Percentiles rank a stretch among this genome's conserved stretches.
phyloP scores from a whole-genome alignment of 2,329 filamentous ascomycete species.

The Arthrobotrys musiformis region DNA sequence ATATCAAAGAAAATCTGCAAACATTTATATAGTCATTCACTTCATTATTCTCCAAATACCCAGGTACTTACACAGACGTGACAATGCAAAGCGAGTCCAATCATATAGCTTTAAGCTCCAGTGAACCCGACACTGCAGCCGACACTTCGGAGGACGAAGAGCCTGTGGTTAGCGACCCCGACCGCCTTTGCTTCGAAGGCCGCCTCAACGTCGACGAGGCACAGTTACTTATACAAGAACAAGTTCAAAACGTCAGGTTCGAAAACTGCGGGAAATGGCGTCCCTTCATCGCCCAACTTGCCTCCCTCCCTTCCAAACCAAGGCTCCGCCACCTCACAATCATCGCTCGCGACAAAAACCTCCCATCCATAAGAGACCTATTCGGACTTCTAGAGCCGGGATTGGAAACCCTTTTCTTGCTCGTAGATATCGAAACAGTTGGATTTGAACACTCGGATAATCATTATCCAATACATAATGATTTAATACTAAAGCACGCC shows the following conservation, averaged over 20 bases:
- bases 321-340: not conserved
- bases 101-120: too few species aligned
- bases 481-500: not conserved
- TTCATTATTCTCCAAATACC: too few species aligned
- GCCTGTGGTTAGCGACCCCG: too few species aligned
- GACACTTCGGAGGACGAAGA: too few species aligned
- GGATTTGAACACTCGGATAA: not conserved
- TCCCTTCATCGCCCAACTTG: not conserved
- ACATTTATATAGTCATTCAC: too few species aligned
- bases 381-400: not conserved
- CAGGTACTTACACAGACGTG: too few species aligned
- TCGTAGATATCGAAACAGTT: not conserved
- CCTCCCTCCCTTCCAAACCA: not conserved
- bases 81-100: too few species aligned
- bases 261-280: not conserved
- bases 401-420: not conserved
- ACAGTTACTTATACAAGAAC: not conserved
- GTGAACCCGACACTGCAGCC: not conserved
- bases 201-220: not conserved
- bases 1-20: too few species aligned
- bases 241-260: not conserved
- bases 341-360: not conserved
- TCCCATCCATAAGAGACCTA: not conserved
- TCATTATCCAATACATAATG: not conserved
- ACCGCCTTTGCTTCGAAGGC: not conserved